A percentile compares a stretch with the other conserved stretches of the same genome.
Conservation (phyloP, 495 filamentous ascomycete genomes). For the Rhizodiscina lignyota region DNA sequence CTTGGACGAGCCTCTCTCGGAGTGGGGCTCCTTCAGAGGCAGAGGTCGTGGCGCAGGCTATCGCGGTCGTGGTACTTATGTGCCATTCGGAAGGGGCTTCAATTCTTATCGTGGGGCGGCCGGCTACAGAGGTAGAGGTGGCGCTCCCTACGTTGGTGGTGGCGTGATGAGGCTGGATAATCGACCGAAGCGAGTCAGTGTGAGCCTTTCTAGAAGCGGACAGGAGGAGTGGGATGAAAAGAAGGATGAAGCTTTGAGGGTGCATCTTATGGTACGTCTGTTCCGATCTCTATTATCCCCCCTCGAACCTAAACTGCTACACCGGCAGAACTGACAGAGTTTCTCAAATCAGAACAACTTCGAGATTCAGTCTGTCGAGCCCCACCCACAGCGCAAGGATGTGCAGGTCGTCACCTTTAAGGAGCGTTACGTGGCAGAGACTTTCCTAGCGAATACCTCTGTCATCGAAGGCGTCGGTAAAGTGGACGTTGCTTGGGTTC, state of each 20-base stretch:
- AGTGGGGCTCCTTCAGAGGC: background rate
- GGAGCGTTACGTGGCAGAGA: constrained; percentile 81
- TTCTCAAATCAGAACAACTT: constrained; percentile 61
- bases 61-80: constrained; percentile 6
- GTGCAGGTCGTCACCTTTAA: constrained; percentile 63
- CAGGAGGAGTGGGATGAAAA: constrained; percentile 59
- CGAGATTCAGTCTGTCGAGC: constrained; percentile 64
- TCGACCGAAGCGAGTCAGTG: constrained; percentile 57
- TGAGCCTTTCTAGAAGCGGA: no score
- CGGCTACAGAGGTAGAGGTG: constrained; percentile 43
- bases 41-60: constrained; percentile 14
- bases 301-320: constrained; percentile 4
- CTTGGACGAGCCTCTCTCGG: constrained; percentile 17
- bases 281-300: constrained; percentile 4
- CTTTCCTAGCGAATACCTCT: no score
- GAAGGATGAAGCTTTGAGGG: constrained; percentile 68
- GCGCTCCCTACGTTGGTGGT: constrained; percentile 28
- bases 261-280: constrained; percentile 66
- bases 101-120: constrained; percentile 23
- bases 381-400: constrained; percentile 37
- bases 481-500: no score
- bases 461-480: no score
- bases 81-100: constrained; percentile 7
- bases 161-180: constrained; percentile 76
- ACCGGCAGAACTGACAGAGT: no score